These are phyloP conservation scores for Aspergillus ostianus DNA, from an alignment of 495 filamentous ascomycete genomes.

Conservation along the genomic window DNA sequence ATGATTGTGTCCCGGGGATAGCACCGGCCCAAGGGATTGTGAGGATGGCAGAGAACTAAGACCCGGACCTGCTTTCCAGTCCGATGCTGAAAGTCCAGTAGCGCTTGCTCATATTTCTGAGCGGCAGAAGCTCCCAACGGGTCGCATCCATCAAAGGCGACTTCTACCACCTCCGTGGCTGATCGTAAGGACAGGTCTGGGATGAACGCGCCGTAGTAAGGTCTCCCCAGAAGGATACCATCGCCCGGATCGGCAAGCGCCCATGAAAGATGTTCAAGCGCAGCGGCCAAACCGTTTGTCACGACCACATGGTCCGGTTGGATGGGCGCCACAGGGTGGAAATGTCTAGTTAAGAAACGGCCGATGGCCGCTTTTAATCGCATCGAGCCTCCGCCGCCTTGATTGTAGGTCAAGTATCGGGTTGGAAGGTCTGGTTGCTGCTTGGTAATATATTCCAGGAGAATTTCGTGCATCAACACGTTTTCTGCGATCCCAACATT, in stretches of 20 bases:
- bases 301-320: conserved; percentile 40
- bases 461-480: conserved; percentile 36
- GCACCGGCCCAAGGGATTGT: conserved; percentile 60
- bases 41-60: conserved; percentile 57
- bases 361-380: conserved; percentile 43
- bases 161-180: conserved; percentile 39
- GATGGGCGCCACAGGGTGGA: conserved; percentile 39
- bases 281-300: conserved; percentile 46
- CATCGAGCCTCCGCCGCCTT: conserved; percentile 31
- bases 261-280: conserved; percentile 46
- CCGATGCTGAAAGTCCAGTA: conserved; percentile 25
- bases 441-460: conserved; percentile 30
- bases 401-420: conserved; percentile 43
- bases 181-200: conserved; percentile 26
- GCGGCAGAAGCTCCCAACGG: conserved; percentile 44
- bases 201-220: conserved; percentile 51
- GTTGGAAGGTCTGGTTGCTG: conserved; percentile 27
- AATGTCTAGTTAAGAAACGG: conserved; percentile 41
- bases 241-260: conserved; percentile 47
- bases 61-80: conserved; percentile 41
- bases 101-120: conserved; percentile 38
- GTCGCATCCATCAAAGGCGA: conserved; percentile 43
- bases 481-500: conserved; percentile 43
- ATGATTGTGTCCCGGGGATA: conserved; percentile 51
- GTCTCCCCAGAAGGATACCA: conserved; percentile 48